Evolutionary conservation across 2,329 filamentous ascomycete species (phyloP), one percentile per base, ranked within the genome.

Genomic region (Cladosporium velox): DNA sequence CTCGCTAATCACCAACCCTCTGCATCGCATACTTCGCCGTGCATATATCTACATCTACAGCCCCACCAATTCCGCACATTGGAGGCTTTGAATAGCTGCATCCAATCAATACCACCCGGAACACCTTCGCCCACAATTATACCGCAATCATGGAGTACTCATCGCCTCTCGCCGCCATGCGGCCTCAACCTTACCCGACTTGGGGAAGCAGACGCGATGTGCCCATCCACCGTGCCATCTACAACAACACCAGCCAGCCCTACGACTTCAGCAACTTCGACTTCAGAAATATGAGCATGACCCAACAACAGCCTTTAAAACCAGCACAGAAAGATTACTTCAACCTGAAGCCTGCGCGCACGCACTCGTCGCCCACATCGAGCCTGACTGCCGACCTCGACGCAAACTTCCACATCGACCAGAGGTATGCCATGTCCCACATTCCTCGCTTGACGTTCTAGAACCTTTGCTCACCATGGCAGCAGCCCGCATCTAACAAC

Each of bases 371-470:
- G 65, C 95, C 95, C 6, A 93, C 93, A 41, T 89, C 92, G 62
- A 96, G 92, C 75, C 83, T 99, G 72, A 94, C 93, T 51, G 93
- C 93, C 68, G 95, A 99, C 80, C 85, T 98, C 73, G 97, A 93
- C 66, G 93, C 97, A 77, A 99, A 98, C 83, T 96, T 98, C 78
- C 91, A 94, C 77, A 91, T 98, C 77, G 93, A 97, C 79, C 92
- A 90, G 76, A 97, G 93, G 94, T 97, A 58, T 49, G 64, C 30
- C 28, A 3, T 41, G 10, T 72, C 70, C 86, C 82, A 72, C 72
- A 74, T 73, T 76, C 72, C 71, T 72, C 72, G 71, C 68, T 69
- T 66, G 67, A 52, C 59, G 64, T 68, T 66, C 66, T 67, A 67
- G 69, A 66, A 68, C 67, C 69, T 51, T 59, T 70, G 70, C 79